Base-by-base conservation (phyloP, 2,329 filamentous ascomycete species). In the Phyllosticta citrichinensis region DNA sequence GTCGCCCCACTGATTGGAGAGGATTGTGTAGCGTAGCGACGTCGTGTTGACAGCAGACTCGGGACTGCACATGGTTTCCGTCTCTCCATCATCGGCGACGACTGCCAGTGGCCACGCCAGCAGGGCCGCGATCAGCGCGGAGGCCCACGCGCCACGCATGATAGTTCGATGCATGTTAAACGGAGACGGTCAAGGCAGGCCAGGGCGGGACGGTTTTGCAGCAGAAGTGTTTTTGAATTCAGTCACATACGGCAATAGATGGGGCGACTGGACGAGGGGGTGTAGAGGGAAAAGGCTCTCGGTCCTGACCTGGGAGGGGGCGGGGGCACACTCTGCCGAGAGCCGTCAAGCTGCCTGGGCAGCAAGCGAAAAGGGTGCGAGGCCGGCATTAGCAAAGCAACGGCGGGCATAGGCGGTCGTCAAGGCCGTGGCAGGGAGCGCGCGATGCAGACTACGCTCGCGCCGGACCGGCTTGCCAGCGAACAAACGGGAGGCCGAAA, bases 1-100 rank as follows among this genome's bases (percentile, higher is more conserved):
- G 19, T 55, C 20, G 55, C 59, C 59, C 61, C 61, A 63, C 6
- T 47, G 53, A 35, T 63, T 55, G 54, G 58, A 40, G 57, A 58
- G 50, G 50, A 58, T 35, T n/a, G 50, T 50, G 30, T 58, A 58
- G 12, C 50, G 50, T 20, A 47, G 27, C 12, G 57, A 58, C 10
- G 57, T 58, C 17, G 57, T 35, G 27, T 53, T 58, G n/a, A 54
- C 25, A 6, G 57, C 57, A 54, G 19, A 20, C 19, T 52, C 19
- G 19, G 19, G 51, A 52, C 51, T 25, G 51, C 51, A 52, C 19
- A 52, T 22, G 24, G 51, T 52, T 3, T 25, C n/a, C 51, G 51
- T 52, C 51, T 52, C 24, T 11, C 14, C 24, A 20, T 52, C 51
- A 22, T 52, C 24, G 19, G 51, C 51, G 51, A 19, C 10, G 19